These are phyloP conservation scores for Bremia lactucae DNA, from an alignment of 352 stramenopile species.

Conservation along the genomic window DNA sequence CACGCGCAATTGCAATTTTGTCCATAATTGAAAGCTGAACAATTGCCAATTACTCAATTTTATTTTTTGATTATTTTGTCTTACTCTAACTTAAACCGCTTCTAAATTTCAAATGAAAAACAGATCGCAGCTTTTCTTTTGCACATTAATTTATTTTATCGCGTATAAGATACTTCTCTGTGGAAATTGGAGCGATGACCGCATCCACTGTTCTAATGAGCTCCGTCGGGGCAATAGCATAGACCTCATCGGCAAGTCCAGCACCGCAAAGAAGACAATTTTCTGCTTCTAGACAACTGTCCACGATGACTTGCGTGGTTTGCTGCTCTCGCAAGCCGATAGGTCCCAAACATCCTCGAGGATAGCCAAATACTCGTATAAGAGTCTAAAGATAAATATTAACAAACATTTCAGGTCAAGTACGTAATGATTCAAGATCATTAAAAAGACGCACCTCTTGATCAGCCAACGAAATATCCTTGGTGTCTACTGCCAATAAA, in stretches of 20 bases:
- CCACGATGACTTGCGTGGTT: conserved; percentile 40
- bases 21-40: not conserved
- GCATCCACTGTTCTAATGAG: conserved; percentile 9
- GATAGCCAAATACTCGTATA: conserved; percentile 54
- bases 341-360: conserved; percentile 45
- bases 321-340: conserved; percentile 46
- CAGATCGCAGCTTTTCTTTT: too few species aligned
- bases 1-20: conserved; percentile 3
- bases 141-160: too few species aligned
- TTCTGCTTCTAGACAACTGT: conserved; percentile 18
- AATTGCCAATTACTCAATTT: too few species aligned
- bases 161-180: not conserved
- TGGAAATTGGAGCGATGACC: conserved; percentile 12
- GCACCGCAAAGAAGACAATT: conserved; percentile 39
- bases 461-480: conserved; percentile 34
- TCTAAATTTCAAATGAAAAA: too few species aligned
- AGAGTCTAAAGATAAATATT: conserved; percentile 24
- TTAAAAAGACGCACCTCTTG: conserved; percentile 24
- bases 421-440: not conserved
- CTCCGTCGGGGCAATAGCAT: conserved; percentile 23
- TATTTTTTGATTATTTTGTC: too few species aligned
- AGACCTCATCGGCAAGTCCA: conserved; percentile 35
- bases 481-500: conserved; percentile 12
- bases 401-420: not conserved
- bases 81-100: too few species aligned